Percentiles rank a stretch among this genome's conserved stretches.
Evolutionary conservation across 2,329 filamentous ascomycete genomes (phyloP).

Genomic region (Ploettnerulaceae sp.): DNA sequence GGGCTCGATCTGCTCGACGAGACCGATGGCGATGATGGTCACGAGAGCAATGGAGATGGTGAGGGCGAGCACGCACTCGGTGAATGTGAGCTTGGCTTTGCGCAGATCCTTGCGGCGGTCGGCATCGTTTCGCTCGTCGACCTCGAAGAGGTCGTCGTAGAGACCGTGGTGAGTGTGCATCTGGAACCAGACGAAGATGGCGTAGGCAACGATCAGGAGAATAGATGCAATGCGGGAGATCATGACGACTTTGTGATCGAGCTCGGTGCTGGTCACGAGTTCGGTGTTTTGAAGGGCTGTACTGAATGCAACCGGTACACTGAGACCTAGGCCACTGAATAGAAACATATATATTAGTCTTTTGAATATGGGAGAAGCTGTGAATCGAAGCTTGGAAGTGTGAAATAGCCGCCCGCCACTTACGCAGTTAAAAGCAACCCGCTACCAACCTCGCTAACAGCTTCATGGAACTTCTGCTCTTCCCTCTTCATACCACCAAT

Average conservation of each 20-base stretch:
- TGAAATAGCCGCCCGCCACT: not conserved
- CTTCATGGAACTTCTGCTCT: slow-evolving; percentile 66
- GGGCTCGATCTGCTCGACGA: slow-evolving; percentile 67
- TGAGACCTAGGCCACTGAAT: slow-evolving; percentile 44
- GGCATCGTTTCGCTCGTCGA: slow-evolving; percentile 62
- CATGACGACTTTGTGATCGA: slow-evolving; percentile 50
- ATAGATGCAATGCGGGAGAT: slow-evolving; percentile 69
- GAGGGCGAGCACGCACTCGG: slow-evolving; percentile 65
- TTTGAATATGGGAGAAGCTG: not conserved
- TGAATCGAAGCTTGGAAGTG: not conserved
- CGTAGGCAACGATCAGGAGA: slow-evolving; percentile 65
- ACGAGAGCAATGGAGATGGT: slow-evolving; percentile 62
- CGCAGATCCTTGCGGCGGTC: slow-evolving; percentile 56
- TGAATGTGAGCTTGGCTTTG: slow-evolving; percentile 68
- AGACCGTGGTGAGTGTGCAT: slow-evolving; percentile 70
- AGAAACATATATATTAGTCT: no score
- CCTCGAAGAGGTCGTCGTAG: slow-evolving; percentile 67
- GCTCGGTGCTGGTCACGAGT: slow-evolving; percentile 33
- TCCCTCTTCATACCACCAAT: slow-evolving; percentile 65
- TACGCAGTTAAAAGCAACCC: slow-evolving; percentile 74
- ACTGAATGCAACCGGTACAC: slow-evolving; percentile 42
- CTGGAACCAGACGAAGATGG: slow-evolving; percentile 67
- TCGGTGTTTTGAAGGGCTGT: slow-evolving; percentile 36
- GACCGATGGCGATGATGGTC: slow-evolving; percentile 65
- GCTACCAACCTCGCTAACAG: slow-evolving; percentile 72